Evolutionary conservation across 129 eudicot species (phyloP), one percentile per base, ranked within the genome.

Genomic region (Ambrosia artemisiifolia): DNA sequence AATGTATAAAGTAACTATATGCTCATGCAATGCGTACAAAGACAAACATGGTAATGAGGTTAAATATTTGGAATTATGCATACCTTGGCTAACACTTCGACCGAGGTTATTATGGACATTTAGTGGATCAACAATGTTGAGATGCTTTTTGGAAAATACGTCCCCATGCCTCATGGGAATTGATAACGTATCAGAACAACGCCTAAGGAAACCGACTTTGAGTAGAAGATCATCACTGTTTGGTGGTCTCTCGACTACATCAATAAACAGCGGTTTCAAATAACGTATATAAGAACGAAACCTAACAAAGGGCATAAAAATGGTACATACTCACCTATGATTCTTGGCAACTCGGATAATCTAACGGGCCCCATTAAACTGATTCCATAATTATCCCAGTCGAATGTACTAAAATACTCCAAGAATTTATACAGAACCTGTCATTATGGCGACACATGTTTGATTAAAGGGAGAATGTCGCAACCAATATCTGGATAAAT

Each of bases 31-130:
- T 24, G 28, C 28, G 28, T 24, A 24, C 28, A 24, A 24, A 24
- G 28, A 24, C 28, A 24, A 64, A 62, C 42, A 68, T 6, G 65
- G 19, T 43, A 48, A 17, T 63, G 35, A 62, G 63, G 40, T 73
- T 32, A 10, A 69, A 49, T 12, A 55, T 17, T 11, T 57, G 10
- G 49, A 32, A 11, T 46, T 13, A 68, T 83, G 86, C 96, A 71
- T 85, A 94, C 99, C 97, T 94, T 90, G 85, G 82, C 94, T 90
- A 46, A 94, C 93, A 74, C 99, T 90, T 18, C 97, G 91, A 16
- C 99, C 99, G 51, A 94, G 88, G 79, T 94, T 94, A 78, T 94
- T 94, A 56, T 59, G 82, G 40, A 82, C 91, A 79, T 86, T 90
- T 20, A 94, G 76, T 8, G 99, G 99, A 83, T 94, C 99, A 5